Evolutionary conservation across 768 basidiomycete species (phyloP), one percentile per base, ranked within the genome.

Genomic region (Lenzites betulinus): DNA sequence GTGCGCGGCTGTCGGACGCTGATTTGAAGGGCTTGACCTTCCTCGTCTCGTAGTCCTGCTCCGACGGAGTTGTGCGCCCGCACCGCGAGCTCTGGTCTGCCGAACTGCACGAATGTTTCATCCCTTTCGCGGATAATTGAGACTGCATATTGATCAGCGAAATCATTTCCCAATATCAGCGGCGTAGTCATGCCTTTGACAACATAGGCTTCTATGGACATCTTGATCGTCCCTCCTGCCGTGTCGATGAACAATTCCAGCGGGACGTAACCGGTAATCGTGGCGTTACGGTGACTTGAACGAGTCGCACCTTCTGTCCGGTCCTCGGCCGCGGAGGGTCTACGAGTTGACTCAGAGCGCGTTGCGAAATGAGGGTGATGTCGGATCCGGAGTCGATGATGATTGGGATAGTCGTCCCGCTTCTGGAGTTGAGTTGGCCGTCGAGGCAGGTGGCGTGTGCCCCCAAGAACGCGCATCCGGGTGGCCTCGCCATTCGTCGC

Each of bases 381-480:
- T n/a, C n/a, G n/a, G n/a, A n/a, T n/a, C n/a, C n/a, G n/a, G n/a
- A n/a, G 49, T 76, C 76, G 2, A 73, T 46, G 23, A 69, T 64
- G 13, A 69, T 38, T 11, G 39, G 46, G 2, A 60, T 55, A 1
- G 48, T 7, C 18, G 66, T 43, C 1, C 43, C n/a, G 9, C 57
- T 49, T 28, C 54, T 26, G 15, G 41, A 5, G n/a, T 56, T 26
- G 52, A 68, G 38, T 38, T 57, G 49, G 3, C 51, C 67, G 22
- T 30, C 16, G 0, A 64, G 53, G 16, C 60, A 60, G 2, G 68
- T 72, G 30, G 74, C 72, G 41, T 67, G 58, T 7, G 74, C 26
- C 15, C 76, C 75, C 18, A 77, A 54, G 52, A 76, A 76, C 0
- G 73, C 38, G 48, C 70, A 71, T 20, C 76, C 76, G 1, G 74